phyloP scores from a whole-genome alignment of 2,329 filamentous ascomycete genomes.

The Hypoxylon rubiginosum region DNA sequence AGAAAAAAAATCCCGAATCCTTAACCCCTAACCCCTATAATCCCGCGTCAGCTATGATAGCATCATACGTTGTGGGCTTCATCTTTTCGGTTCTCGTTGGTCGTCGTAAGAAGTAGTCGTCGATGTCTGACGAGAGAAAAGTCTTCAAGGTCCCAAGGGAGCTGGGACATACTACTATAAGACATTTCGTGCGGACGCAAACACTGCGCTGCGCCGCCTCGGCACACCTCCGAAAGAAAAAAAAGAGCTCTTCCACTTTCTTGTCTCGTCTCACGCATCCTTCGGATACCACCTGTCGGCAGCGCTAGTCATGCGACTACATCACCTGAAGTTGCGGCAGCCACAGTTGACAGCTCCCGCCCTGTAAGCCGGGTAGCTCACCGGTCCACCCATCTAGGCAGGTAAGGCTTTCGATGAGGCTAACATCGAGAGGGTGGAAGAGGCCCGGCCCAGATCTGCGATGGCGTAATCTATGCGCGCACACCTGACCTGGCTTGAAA shows the following conservation, averaged over 20 bases:
- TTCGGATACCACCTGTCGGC: slow-evolving; percentile 29
- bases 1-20: neutral
- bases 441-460: slow-evolving; percentile 28
- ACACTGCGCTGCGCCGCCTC: slow-evolving; percentile 29
- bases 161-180: slow-evolving; percentile 24
- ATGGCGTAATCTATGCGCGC: slow-evolving; percentile 36
- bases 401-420: slow-evolving; percentile 25
- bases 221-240: slow-evolving; percentile 13
- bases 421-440: slow-evolving; percentile 14
- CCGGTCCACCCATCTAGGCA: slow-evolving; percentile 24
- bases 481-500: slow-evolving; percentile 35
- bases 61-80: neutral
- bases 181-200: slow-evolving; percentile 7
- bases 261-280: slow-evolving; percentile 35
- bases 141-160: neutral
- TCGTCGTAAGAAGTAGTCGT: neutral
- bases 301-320: slow-evolving; percentile 36
- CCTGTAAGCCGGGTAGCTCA: slow-evolving; percentile 22
- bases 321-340: neutral
- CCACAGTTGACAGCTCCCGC: slow-evolving; percentile 23
- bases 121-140: neutral
- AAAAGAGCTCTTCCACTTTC: slow-evolving; percentile 1
- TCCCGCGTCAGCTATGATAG: slow-evolving; percentile 10
- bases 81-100: neutral
- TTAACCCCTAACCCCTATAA: slow-evolving; percentile 11